Evolutionary conservation across 768 basidiomycete genomes (phyloP).

Genomic region (Termitomyces titanicus): DNA sequence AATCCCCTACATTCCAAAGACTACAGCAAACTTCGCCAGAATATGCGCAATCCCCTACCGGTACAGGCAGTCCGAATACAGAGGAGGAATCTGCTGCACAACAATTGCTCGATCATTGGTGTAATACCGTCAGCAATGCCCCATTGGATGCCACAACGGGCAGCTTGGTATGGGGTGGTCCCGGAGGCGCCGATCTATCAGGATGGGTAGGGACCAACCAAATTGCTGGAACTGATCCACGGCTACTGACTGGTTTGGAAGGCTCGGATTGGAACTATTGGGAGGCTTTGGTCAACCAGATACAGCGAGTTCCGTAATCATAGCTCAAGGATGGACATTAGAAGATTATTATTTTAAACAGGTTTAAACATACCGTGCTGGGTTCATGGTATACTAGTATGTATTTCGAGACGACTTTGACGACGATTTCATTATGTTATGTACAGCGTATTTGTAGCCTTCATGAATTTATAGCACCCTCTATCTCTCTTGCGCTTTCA

Average conservation of each 20-base stretch:
- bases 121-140: slow-evolving; percentile 71
- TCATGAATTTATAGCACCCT: not conserved
- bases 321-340: not conserved
- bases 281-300: slow-evolving; percentile 72
- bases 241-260: slow-evolving; percentile 47
- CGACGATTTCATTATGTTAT: not conserved
- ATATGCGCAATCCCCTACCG: slow-evolving; percentile 54
- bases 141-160: slow-evolving; percentile 48
- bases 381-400: not conserved
- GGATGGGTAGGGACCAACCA: slow-evolving; percentile 54
- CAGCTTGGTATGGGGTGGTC: slow-evolving; percentile 59
- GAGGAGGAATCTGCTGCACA: slow-evolving; percentile 80
- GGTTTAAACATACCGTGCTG: not conserved
- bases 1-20: slow-evolving; percentile 58
- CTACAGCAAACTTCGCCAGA: slow-evolving; percentile 50
- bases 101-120: slow-evolving; percentile 80
- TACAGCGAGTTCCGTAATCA: slow-evolving; percentile 36
- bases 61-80: slow-evolving; percentile 65
- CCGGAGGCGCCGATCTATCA: slow-evolving; percentile 51
- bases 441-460: not conserved
- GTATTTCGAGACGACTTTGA: not conserved
- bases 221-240: slow-evolving; percentile 37
- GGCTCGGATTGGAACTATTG: slow-evolving; percentile 77
- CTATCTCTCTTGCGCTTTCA: no score
- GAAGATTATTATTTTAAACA: no score